Percentiles rank a stretch among this genome's conserved stretches.
These are phyloP conservation scores for Castanospermum australe DNA, from an alignment of 306 rosid species.

Conservation along the genomic window DNA sequence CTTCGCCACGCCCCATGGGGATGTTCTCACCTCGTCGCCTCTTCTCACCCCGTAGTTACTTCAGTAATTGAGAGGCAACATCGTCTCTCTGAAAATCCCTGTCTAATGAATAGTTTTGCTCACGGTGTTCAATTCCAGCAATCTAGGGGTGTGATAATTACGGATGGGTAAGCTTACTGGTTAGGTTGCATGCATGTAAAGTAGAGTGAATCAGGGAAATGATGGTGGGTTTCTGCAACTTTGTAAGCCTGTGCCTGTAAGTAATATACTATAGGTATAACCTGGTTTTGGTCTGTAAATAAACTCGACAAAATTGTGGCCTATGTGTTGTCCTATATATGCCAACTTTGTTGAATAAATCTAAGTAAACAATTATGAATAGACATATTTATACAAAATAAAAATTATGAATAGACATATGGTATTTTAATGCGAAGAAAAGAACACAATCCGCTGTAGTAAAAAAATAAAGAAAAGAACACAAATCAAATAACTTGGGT, in stretches of 20 bases:
- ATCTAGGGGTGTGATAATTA: background rate
- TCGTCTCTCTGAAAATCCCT: background rate
- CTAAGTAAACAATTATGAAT: no score
- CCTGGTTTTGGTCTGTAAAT: no score
- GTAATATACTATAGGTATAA: no score
- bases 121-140: background rate
- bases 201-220: background rate
- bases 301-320: no score
- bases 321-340: no score
- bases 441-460: no score
- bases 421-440: no score
- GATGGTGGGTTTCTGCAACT: background rate
- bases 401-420: no score
- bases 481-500: no score
- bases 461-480: no score
- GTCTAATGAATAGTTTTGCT: background rate
- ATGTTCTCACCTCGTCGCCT: slow-evolving; percentile 76
- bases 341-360: no score
- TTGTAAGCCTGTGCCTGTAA: background rate
- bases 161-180: background rate
- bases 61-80: slow-evolving; percentile 24
- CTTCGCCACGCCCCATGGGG: slow-evolving; percentile 70
- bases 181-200: background rate
- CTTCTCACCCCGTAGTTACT: slow-evolving; percentile 65
- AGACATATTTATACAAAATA: no score